Base-by-base conservation (phyloP, 805 yeast species). In the Metschnikowia baotianmanensis region DNA sequence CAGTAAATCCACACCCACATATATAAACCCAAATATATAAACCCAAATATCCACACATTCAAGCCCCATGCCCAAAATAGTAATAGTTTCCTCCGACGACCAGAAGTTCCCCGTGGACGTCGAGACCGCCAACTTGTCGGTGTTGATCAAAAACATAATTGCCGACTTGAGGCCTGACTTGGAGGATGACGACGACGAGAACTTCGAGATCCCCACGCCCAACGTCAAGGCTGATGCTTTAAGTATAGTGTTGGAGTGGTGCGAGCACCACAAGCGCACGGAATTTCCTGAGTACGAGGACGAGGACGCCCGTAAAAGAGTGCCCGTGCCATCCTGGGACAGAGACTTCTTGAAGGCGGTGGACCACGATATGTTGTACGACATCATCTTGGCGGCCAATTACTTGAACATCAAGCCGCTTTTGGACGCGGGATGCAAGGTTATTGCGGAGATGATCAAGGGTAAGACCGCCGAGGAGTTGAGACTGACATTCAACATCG, bases 301-400 rank as follows among this genome's bases (percentile, higher is more conserved):
- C 49, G 90, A 84, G 39, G 95, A 87, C 52, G 77, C 86, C 18
- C 80, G 85, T 61, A 86, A 86, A 59, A 75, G 90, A 12, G 88
- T 89, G 2, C 96, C 96, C 3, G 88, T 91, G 37, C 91, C 84
- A 46, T 89, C 89, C 33, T 91, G 98, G 98, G 98, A 91, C 66
- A 86, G 86, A 62, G 87, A 86, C 62, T 91, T 90, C 62, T 76
- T 91, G 54, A 86, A 86, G 58, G n/a, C n/a, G n/a, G 96, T 91
- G 27, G 98, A 91, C 65, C 98, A 84, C 58, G 91, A 84, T 52
- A 84, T 84, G 90, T 71, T 84, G 43, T 84, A 84, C 51, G 93
- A 83, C 56, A 84, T 84, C 56, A 82, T 84, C 43, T 66, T 82
- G 42, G 91, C 91, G n/a, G 87, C 91, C 15, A 84, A 84, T 60